Conservation (phyloP, 177 flowering plant genomes). For the Vitis hybrid region DNA sequence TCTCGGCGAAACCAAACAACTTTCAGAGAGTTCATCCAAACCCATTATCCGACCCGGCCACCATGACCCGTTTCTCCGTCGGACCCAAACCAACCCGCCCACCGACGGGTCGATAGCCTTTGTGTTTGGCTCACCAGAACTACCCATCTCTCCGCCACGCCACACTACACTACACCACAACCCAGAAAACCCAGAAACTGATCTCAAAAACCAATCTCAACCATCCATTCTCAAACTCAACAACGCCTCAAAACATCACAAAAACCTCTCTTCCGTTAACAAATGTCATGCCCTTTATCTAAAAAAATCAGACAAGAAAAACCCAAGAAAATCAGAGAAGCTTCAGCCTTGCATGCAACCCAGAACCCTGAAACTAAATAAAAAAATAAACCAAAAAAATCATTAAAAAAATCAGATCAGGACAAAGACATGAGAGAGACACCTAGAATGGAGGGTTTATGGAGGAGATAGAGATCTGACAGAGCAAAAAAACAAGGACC, state of each 20-base stretch:
- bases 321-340: conserved; percentile 7
- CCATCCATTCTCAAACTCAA: conserved; percentile 17
- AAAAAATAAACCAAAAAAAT: neutral
- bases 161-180: conserved; percentile 13
- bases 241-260: conserved; percentile 9
- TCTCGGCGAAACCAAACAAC: conserved; percentile 49
- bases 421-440: neutral
- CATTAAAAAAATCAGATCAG: neutral
- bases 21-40: conserved; percentile 56
- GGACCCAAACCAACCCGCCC: conserved; percentile 88
- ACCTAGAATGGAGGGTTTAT: conserved; percentile 7
- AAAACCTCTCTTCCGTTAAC: conserved; percentile 11
- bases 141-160: conserved; percentile 36
- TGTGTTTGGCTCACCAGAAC: conserved; percentile 34
- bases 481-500: neutral
- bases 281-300: conserved; percentile 9
- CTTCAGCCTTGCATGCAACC: conserved; percentile 18
- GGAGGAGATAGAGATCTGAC: neutral
- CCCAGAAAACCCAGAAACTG: conserved; percentile 1
- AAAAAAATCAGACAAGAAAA: conserved; percentile 5
- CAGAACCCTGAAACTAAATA: conserved; percentile 11
- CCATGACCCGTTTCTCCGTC: conserved; percentile 88
- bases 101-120: conserved; percentile 58
- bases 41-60: conserved; percentile 89
- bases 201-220: conserved; percentile 13